Evolutionary conservation across 225 moss, liverwort and hornwort genomes (phyloP).

Genomic region (Physcomitrellopsis africana): DNA sequence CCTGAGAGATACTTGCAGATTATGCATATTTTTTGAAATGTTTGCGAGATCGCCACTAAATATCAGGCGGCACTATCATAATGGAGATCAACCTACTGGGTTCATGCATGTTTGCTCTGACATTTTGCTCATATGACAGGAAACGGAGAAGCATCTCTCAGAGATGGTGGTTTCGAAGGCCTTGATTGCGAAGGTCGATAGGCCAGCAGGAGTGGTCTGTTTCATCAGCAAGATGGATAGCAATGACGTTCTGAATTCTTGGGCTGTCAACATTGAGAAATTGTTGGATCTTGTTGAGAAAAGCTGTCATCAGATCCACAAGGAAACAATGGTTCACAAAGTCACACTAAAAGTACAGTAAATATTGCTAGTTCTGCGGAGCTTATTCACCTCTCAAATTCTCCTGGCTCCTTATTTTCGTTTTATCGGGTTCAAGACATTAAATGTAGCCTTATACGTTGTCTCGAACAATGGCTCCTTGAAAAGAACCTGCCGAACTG

Average conservation of each 20-base stretch:
- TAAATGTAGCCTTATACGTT: constrained; percentile 27
- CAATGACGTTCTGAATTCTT: constrained; percentile 94
- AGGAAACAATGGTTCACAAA: constrained; percentile 99
- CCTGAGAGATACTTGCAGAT: background rate
- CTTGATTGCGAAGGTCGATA: constrained; percentile 92
- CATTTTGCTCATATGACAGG: constrained; percentile 54
- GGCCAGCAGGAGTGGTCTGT: constrained; percentile 91
- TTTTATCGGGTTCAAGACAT: constrained; percentile 30
- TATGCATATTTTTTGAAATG: background rate
- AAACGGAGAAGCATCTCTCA: constrained; percentile 95
- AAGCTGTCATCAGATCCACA: constrained; percentile 99
- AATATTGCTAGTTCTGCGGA: constrained; percentile 21
- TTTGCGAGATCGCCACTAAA: background rate
- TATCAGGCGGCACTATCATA: background rate
- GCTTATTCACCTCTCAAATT: constrained; percentile 28
- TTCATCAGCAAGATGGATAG: constrained; percentile 96
- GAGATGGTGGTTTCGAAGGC: constrained; percentile 99
- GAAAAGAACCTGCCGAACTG: constrained; percentile 16
- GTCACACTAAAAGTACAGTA: constrained; percentile 94
- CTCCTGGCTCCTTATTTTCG: constrained; percentile 37
- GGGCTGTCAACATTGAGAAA: constrained; percentile 98
- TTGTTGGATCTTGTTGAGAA: constrained; percentile 98
- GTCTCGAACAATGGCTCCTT: constrained; percentile 29
- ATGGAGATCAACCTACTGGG: background rate
- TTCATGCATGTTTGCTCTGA: background rate